Conservation (phyloP, 2,329 filamentous ascomycete species). For the Beauveria brongniartii region DNA sequence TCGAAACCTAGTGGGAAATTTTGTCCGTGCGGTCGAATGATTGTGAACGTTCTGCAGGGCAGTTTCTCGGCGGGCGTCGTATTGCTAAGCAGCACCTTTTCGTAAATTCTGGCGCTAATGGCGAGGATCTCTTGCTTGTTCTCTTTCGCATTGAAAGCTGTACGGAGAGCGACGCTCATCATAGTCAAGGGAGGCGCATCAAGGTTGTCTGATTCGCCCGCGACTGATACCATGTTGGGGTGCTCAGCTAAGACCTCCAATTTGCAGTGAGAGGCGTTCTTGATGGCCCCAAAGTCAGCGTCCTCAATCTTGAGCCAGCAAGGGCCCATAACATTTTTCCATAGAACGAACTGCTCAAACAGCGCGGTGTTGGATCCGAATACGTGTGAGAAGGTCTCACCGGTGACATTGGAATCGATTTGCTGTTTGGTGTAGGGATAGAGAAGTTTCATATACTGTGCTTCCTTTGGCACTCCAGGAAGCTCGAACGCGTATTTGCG, state of each 20-base stretch:
- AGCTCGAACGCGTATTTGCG: constrained; percentile 96
- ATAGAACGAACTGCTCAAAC: constrained; percentile 96
- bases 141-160: constrained; percentile 77
- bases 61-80: constrained; percentile 84
- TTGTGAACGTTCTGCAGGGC: constrained; percentile 82
- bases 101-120: constrained; percentile 86
- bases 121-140: constrained; percentile 96
- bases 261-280: constrained; percentile 92
- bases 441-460: constrained; percentile 87
- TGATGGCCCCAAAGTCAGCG: constrained; percentile 73
- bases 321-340: constrained; percentile 98
- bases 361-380: constrained; percentile 90
- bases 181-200: constrained; percentile 83
- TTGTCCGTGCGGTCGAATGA: constrained; percentile 71
- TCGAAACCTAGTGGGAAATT: constrained; percentile 85
- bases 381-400: constrained; percentile 87
- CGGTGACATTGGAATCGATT: constrained; percentile 61
- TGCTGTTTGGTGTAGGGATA: constrained; percentile 75
- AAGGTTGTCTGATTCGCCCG: constrained; percentile 70
- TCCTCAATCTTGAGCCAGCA: constrained; percentile 92
- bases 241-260: constrained; percentile 77
- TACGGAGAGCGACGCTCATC: constrained; percentile 91
- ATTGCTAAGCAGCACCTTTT: constrained; percentile 78
- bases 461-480: constrained; percentile 75
- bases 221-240: constrained; percentile 63